Evolutionary conservation across 129 eudicot species (phyloP).

Genomic region (Scalesia atractyloides): DNA sequence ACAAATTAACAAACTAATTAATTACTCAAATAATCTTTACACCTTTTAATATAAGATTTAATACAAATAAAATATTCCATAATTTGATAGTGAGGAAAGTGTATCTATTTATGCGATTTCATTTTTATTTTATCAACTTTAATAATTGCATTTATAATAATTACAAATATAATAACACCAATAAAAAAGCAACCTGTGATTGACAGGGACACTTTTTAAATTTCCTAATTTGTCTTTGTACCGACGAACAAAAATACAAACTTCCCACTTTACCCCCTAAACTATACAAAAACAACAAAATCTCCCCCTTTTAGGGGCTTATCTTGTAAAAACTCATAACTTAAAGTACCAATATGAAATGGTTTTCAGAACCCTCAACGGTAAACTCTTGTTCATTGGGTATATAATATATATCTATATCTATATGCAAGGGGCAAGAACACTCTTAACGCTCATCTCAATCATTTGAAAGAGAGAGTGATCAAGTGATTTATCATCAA

Average conservation of each 20-base stretch:
- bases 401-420: conserved; percentile 7
- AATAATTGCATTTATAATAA: conserved; percentile 27
- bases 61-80: neutral
- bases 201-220: conserved; percentile 24
- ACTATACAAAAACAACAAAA: conserved; percentile 4
- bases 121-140: conserved; percentile 19
- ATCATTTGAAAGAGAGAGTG: conserved; percentile 18
- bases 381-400: conserved; percentile 29
- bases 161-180: conserved; percentile 22
- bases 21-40: neutral
- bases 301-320: neutral
- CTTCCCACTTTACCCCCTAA: conserved; percentile 8
- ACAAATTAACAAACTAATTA: neutral
- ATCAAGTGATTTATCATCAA: conserved; percentile 7
- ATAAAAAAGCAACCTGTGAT: conserved; percentile 33
- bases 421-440: neutral
- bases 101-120: conserved; percentile 6
- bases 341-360: neutral
- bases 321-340: neutral
- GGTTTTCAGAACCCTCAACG: conserved; percentile 25
- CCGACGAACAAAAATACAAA: conserved; percentile 22
- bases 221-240: neutral
- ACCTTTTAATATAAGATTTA: neutral
- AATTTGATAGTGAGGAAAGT: conserved; percentile 16
- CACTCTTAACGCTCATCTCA: conserved; percentile 24